Evolutionary conservation across 768 basidiomycete genomes (phyloP), one percentile per base, ranked within the genome.

Genomic region (Suillus decipiens): DNA sequence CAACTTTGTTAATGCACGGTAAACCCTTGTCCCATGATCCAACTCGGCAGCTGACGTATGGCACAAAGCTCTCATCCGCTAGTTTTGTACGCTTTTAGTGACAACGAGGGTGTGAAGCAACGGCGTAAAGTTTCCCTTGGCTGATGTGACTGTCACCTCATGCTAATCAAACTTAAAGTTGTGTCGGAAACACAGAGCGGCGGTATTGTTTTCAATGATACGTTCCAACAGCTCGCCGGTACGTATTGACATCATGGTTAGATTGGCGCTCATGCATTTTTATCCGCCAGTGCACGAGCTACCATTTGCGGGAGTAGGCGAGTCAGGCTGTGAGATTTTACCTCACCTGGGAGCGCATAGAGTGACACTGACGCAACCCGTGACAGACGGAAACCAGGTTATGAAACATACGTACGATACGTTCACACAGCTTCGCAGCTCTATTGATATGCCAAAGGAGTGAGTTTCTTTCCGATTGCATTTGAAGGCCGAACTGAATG

Each of bases 71-170:
- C 82, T 42, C 79, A 83, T 62, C 84, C 90, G 1, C 79, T 92
- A 5, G 84, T 85, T 3, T 47, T 90, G 28, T 91, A 92, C 66
- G 79, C 78, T 1, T 93, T 91, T 71, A 86, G 84, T 0, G 80
- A 85, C 17, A 75, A 81, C 50, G 73, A 78, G 0, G 70, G 72
- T 6, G 65, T 72, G 0, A 84, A 83, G 62, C 66, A 75, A 11
- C 75, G 70, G 43, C 69, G 84, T 83, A 47, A n/a, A 39, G 78
- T 71, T 12, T 24, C 3, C 28, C 41, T 42, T 8, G 17, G 42
- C 0, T 57, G 19, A 15, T 51, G 28, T 28, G 59, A 58, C 59
- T 22, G 37, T 17, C 19, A 24, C 14, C 7, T n/a, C 8, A 17
- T 60, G 45, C 53, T 64, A 57, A 19, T 42, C 39, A 24, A 24